Evolutionary conservation across 2,329 filamentous ascomycete species (phyloP), one percentile per base, ranked within the genome.

Genomic region (Cytospora leucostoma): DNA sequence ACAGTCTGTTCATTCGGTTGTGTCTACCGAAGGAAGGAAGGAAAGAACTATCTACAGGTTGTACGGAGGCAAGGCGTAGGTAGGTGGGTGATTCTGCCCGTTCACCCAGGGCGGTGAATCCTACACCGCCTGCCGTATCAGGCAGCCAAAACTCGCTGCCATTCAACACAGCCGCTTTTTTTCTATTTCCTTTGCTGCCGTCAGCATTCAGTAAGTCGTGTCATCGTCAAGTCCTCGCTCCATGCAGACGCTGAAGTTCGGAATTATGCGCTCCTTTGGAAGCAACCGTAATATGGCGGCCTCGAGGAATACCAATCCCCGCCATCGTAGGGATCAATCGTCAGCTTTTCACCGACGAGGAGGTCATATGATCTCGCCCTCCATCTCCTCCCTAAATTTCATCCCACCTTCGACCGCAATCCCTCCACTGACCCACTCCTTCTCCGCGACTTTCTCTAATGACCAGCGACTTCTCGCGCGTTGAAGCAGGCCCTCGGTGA

Each of bases 401-500:
- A 88, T 74, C 1, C 84, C 86, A 7, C 81, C 84, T 4, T 89
- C 83, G 3, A 96, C 84, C 66, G 82, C 73, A 54, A 98, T 88
- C 2, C 89, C 93, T 40, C 83, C 83, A 58, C 79, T 82, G 3
- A 98, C 91, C 93, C 93, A 99, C 17, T 86, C 83, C 63, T 84
- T 82, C 61, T 84, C 82, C 47, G 85, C 86, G 47, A 97, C 88
- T 68, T 91, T 88, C 55, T 88, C 84, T 63, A 98, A 77, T 10
- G 83, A 82, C 85, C 91, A 93, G 57, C 95, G 84, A 63, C 88
- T 91, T 54, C 91, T 87, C 2, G 91, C 91, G 66, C 96, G 88
- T 76, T 91, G 94, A 62, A 99, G 76, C 19, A 98, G 77, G 0
- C 88, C 91, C 72, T 97, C 93, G 0, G 96, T 93, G 60, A 93